Evolutionary conservation across 2,329 filamentous ascomycete species (phyloP), one percentile per base, ranked within the genome.

Genomic region (Colletotrichum tabaci): DNA sequence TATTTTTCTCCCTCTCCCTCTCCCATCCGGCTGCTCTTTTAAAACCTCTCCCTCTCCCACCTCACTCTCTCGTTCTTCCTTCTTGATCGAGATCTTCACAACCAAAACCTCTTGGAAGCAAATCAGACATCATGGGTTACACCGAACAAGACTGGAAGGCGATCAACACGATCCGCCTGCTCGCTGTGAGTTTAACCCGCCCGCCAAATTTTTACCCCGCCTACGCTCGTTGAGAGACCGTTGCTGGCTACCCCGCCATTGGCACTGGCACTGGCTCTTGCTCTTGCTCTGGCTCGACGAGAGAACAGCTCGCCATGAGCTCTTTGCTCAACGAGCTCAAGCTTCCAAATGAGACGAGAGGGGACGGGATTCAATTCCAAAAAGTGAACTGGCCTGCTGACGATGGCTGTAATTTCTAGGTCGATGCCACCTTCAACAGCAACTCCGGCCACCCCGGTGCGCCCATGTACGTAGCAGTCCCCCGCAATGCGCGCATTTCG

Each of bases 391-490:
- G 52, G 21, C 21, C 35, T 4, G 23, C 69, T 72, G 40, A 69
- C 58, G n/a, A 35, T 40, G n/a, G 35, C 30, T 42, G 26, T n/a
- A 8, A 4, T 47, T 63, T 77, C 73, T 82, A 99, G 96, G 94
- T 95, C 88, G 96, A 99, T 98, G 96, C 96, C 84, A 98, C 95
- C 81, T 92, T 92, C 85, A 89, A 93, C 84, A 94, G 96, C 84
- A 98, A 98, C 91, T 98, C 96, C 76, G 96, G 96, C 83, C 96
- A 99, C 88, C 96, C 96, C 80, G 96, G 96, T 89, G 96, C 96
- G 84, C 96, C 96, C 80, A 99, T 99, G 96, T 90, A 81, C 86
- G 88, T 85, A n/a, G 88, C 85, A n/a, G 40, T 57, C 26, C 18
- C 61, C 49, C 42, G 30, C 4, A 60, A 4, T 42, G 15, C 49